Percentiles rank a stretch among this genome's conserved stretches.
Evolutionary conservation across 208 protist species (phyloP).

Genomic region (Wallacemonas rigidus): DNA sequence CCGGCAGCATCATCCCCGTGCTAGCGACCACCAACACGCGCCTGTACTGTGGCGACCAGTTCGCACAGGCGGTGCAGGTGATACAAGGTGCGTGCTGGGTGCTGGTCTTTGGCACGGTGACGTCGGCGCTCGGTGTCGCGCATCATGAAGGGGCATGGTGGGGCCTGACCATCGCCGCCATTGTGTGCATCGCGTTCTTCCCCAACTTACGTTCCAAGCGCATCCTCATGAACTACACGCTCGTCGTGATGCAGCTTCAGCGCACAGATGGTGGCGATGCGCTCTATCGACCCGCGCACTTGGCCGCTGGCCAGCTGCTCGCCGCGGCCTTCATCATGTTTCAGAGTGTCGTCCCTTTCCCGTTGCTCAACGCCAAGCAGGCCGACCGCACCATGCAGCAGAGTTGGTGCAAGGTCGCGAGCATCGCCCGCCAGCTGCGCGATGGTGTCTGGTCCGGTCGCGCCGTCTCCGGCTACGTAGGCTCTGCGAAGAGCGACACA

Average conservation of each 20-base stretch:
- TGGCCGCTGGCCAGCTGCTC: slow-evolving; percentile 25
- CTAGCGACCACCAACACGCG: slow-evolving; percentile 18
- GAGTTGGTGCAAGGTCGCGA: slow-evolving; percentile 19
- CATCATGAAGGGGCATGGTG: slow-evolving; percentile 29
- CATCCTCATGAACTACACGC: slow-evolving; percentile 25
- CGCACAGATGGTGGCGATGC: slow-evolving; percentile 3
- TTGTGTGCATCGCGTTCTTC: slow-evolving; percentile 27
- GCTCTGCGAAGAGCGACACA: slow-evolving; percentile 16
- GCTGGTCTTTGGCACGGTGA: slow-evolving; percentile 14
- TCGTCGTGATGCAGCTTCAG: slow-evolving; percentile 33
- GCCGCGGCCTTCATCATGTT: slow-evolving; percentile 20
- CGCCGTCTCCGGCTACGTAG: slow-evolving; percentile 21
- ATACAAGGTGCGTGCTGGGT: slow-evolving; percentile 20
- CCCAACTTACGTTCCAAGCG: slow-evolving; percentile 25
- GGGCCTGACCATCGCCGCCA: slow-evolving; percentile 23
- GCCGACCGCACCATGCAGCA: slow-evolving; percentile 22
- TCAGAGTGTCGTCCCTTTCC: slow-evolving; percentile 30
- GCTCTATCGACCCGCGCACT: slow-evolving; percentile 4
- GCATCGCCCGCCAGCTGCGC: slow-evolving; percentile 19
- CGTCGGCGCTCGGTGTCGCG: slow-evolving; percentile 11
- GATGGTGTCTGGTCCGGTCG: slow-evolving; percentile 29
- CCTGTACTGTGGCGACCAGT: slow-evolving; percentile 20
- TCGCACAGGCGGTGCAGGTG: slow-evolving; percentile 15
- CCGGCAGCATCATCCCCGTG: slow-evolving; percentile 13
- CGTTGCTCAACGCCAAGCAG: slow-evolving; percentile 23